Conservation (phyloP, 2,329 filamentous ascomycete genomes). For the Xylaria multiplex region DNA sequence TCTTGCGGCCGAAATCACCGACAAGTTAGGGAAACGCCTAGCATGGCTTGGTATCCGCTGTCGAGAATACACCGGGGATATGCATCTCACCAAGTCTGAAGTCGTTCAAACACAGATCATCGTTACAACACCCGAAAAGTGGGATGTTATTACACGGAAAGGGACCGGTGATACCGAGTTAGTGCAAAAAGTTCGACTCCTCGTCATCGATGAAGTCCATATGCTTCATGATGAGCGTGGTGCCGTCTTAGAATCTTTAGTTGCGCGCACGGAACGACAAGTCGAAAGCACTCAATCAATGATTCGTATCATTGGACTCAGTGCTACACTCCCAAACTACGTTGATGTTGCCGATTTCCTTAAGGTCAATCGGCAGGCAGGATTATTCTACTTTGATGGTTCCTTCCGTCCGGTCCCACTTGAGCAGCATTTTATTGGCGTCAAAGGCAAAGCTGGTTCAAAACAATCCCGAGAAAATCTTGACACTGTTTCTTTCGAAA, state of each 20-base stretch:
- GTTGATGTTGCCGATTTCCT: slow-evolving; percentile 97
- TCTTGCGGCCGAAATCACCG: slow-evolving; percentile 92
- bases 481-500: slow-evolving; percentile 88
- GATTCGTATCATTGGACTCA: slow-evolving; percentile 94
- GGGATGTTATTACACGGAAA: slow-evolving; percentile 98
- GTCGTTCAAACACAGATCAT: slow-evolving; percentile 97
- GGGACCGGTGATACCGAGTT: slow-evolving; percentile 97
- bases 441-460: slow-evolving; percentile 87
- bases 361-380: slow-evolving; percentile 91
- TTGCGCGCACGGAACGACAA: slow-evolving; percentile 92
- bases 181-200: slow-evolving; percentile 92
- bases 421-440: slow-evolving; percentile 96
- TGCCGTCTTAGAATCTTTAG: slow-evolving; percentile 93
- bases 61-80: slow-evolving; percentile 95
- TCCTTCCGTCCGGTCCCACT: slow-evolving; percentile 96
- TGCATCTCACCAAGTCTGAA: slow-evolving; percentile 97
- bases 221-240: slow-evolving; percentile 99
- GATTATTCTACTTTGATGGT: slow-evolving; percentile 95
- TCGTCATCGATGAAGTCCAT: slow-evolving; percentile 99
- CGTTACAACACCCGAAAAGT: slow-evolving; percentile 98
- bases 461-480: slow-evolving; percentile 89
- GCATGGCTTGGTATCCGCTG: slow-evolving; percentile 94
- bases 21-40: slow-evolving; percentile 89
- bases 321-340: slow-evolving; percentile 95
- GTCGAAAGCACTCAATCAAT: slow-evolving; percentile 98